These are phyloP conservation scores for Eremothecium cymbalariae DNA, from an alignment of 1,139 yeast genomes.

Conservation along the genomic window DNA sequence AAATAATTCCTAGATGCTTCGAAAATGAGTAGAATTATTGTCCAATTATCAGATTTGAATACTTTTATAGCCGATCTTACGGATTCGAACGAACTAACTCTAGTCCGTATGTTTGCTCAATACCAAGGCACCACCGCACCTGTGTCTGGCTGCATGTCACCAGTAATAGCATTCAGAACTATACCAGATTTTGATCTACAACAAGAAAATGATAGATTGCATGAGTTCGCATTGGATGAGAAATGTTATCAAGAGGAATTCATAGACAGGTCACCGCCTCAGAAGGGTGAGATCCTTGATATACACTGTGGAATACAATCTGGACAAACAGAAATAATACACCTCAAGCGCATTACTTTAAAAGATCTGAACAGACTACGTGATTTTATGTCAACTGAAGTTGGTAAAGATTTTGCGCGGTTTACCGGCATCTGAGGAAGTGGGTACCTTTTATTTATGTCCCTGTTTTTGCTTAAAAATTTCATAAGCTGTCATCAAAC, in stretches of 20 bases:
- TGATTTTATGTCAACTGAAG: conserved; percentile 7
- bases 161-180: conserved; percentile 5
- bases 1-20: too few relatives aligned
- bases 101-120: conserved; percentile 9
- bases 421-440: conserved; percentile 2
- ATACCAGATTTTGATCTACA: conserved; percentile 5
- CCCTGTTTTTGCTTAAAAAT: background rate
- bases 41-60: conserved; percentile 3
- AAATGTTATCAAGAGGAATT: conserved; percentile 5
- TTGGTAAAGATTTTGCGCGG: conserved; percentile 1
- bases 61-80: background rate
- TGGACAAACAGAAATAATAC: conserved; percentile 10
- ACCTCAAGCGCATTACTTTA: conserved; percentile 7
- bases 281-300: conserved; percentile 11
- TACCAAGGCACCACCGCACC: conserved; percentile 5
- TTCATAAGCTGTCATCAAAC: background rate
- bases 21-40: conserved; percentile 10
- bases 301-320: conserved; percentile 8
- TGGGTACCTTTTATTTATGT: background rate
- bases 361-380: conserved; percentile 8
- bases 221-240: conserved; percentile 6
- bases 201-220: background rate
- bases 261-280: conserved; percentile 6
- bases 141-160: background rate
- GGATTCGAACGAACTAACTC: background rate